Evolutionary conservation across 345 rosid genomes (phyloP), one percentile per base, ranked within the genome.

Genomic region (Euclidium syriacum): DNA sequence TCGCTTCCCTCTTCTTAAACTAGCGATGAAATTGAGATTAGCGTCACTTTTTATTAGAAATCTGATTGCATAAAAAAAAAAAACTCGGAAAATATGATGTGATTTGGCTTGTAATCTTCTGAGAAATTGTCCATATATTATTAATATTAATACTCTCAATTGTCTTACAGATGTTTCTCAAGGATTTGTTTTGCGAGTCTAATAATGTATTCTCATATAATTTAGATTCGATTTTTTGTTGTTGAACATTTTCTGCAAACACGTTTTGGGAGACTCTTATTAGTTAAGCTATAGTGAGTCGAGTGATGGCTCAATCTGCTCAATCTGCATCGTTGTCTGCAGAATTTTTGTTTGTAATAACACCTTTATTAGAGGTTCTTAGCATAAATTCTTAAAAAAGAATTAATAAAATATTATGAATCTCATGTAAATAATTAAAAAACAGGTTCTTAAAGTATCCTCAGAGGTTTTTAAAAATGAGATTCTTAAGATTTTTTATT

Each of bases 1-100:
- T 85, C 42, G 15, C 84, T 59, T 82, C 85, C 22, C 85, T 90
- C 61, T 2, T 86, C 16, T 80, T 81, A 70, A 85, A 81, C 58
- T 85, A 78, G 78, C 70, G 32, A 49, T 20, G 43, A 67, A 33
- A 22, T 54, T 44, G n/a, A 61, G 42, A 50, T 27, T 18, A 50
- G 19, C 22, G 24, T 59, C 24, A 0, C 41, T 35, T 24, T 14
- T 18, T 17, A 32, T 60, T 43, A 7, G 26, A 68, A 32, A 18
- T 9, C 14, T 34, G 23, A 44, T 38, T 70, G 56, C 34, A 36
- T 70, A 29, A 29, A 70, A 15, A 44, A 36, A 61, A 29, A 29
- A 70, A 15, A 44, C 52, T 35, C 36, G 16, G 64, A 54, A 47
- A 4, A 4, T 47, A 23, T 70, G 46, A 16, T 53, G 11, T 62